Base-by-base conservation (phyloP, 2,329 filamentous ascomycete genomes). In the Stemphylium vesicarium region DNA sequence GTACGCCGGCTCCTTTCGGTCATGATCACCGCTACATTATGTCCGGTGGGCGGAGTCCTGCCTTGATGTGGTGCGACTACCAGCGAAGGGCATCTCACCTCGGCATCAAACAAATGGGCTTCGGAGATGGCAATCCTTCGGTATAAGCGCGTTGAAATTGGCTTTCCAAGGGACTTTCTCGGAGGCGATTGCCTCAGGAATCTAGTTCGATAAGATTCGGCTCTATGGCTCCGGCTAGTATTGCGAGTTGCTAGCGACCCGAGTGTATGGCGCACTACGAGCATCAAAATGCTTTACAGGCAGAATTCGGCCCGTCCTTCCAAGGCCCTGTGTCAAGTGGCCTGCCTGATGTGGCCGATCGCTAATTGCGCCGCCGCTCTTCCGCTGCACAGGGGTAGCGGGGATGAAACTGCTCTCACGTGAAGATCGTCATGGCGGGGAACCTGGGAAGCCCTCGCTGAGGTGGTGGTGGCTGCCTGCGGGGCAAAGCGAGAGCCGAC, bases 251-350 rank as follows among this genome's bases (percentile, higher is more conserved):
- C 22, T 51, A 40, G 42, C 41, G 39, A 54, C 42, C 44, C 41
- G 52, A 50, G 26, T 39, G 38, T 32, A 32, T 50, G 53, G 57
- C 29, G 44, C 58, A 51, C 60, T 53, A 53, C 45, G 32, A 44
- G 39, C 41, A 45, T 42, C 31, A 52, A 48, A 40, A 43, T n/a
- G 42, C 56, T 49, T 49, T 49, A 49, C 52, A 58, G 38, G 48
- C 32, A 43, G 24, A 39, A 53, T 48, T 56, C 57, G 62, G 62
- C 60, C 62, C 60, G 62, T 56, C 15, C 31, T 52, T 46, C 45
- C 51, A 57, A 54, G 50, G 48, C 55, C 55, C 45, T 37, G 50
- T 57, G 52, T 50, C 41, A 54, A 35, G 57, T 49, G 55, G 55
- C 60, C 53, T 59, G 44, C 53, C 60, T 47, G 45, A 53, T 57